phyloP scores from a whole-genome alignment of 2,329 filamentous ascomycete genomes.

The Botrytis fabae region DNA sequence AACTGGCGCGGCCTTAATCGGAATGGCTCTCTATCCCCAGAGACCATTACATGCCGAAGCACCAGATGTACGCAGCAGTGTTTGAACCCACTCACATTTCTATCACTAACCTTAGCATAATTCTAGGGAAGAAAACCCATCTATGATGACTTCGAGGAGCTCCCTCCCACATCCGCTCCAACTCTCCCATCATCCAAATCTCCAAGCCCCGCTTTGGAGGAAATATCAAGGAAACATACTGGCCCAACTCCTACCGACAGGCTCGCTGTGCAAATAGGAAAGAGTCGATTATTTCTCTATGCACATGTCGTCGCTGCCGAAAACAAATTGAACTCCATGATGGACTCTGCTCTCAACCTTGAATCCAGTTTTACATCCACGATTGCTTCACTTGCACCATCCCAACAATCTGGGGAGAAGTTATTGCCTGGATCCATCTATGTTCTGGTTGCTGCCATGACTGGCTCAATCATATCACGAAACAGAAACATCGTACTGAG shows the following conservation, averaged over 20 bases:
- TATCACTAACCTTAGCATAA: conserved; percentile 26
- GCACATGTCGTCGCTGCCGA: conserved; percentile 71
- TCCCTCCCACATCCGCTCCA: conserved; percentile 39
- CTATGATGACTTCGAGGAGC: conserved; percentile 68
- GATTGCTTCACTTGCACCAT: conserved; percentile 81
- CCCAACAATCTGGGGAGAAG: conserved; percentile 81
- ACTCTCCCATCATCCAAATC: conserved; percentile 27
- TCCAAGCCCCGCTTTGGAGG: conserved; percentile 25
- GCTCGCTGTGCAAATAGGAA: conserved; percentile 78
- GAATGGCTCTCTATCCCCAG: conserved; percentile 49
- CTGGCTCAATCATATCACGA: conserved; percentile 84
- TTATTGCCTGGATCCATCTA: conserved; percentile 89
- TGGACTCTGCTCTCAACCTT: conserved; percentile 78
- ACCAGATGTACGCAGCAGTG: conserved; percentile 34
- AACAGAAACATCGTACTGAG: conserved; percentile 85
- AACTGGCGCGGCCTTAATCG: conserved; percentile 45
- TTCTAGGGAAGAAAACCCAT: conserved; percentile 63
- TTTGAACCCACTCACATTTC: conserved; percentile 11
- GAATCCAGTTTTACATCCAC: conserved; percentile 91
- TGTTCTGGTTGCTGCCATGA: conserved; percentile 92
- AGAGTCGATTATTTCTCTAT: conserved; percentile 78
- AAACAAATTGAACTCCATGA: conserved; percentile 76
- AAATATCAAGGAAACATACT: conserved; percentile 37
- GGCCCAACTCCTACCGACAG: conserved; percentile 84
- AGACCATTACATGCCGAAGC: conserved; percentile 51